Evolutionary conservation across 371 early-diverging fungal genomes (phyloP), one percentile per base, ranked within the genome.

Genomic region (Rhizomucor miehei): DNA sequence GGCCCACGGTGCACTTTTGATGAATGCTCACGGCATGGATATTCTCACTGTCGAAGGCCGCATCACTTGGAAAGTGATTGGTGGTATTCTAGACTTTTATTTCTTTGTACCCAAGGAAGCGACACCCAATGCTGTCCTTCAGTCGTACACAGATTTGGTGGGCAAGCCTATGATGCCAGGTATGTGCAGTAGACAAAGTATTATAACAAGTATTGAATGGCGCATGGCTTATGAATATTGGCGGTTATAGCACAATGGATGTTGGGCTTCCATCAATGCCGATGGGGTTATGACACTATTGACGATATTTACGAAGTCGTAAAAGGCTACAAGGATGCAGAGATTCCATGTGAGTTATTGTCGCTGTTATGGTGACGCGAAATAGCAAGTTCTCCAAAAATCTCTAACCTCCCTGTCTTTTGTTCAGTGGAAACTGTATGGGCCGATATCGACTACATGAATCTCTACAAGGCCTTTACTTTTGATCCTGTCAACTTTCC

Each of bases 21-120:
- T 82, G 57, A 86, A 79, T 62, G 68, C 79, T 25, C 84, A 90
- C 48, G 91, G 89, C n/a, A 88, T 90, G 89, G 91, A 90, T 59
- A 73, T 90, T 3, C 62, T 80, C 17, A 60, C 86, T 19, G 53
- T 63, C 0, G 63, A 74, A 16, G 63, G 63, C 20, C 77, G 77
- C 14, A 68, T 90, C 25, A 79, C 85, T 12, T 90, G 81, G 54
- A 82, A 85, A 40, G 71, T 78, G 19, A 75, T 89, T 52, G 89
- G 89, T 25, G 89, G 89, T 53, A 60, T 84, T 11, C 52, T 84
- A 0, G 89, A 88, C 38, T 79, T 80, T 40, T 79, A 75, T 52
- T 68, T 89, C 48, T 88, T 89, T 57, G 59, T 66, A 21, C 86
- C 89, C 1, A 63, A 67, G 8, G 56, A 62, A 35, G 55, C 54